A percentile compares a stretch with the other conserved stretches of the same genome.
Conservation (phyloP, 2,329 filamentous ascomycete species). For the Plectosphaerella cucumerina region DNA sequence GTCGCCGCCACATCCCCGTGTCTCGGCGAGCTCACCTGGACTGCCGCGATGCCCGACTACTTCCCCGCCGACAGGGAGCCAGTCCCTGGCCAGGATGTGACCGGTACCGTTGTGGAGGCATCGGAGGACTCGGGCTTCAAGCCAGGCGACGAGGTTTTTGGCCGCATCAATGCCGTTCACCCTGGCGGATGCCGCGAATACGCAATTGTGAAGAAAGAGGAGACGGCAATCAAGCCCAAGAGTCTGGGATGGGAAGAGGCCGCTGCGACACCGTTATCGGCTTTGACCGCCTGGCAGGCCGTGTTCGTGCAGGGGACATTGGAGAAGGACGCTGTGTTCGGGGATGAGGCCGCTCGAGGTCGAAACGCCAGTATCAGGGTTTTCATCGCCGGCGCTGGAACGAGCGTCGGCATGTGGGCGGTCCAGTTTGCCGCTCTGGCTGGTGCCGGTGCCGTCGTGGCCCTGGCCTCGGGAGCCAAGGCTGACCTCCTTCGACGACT, state of each 20-base stretch:
- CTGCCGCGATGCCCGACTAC: constrained; percentile 13
- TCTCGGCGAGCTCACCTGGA: constrained; percentile 27
- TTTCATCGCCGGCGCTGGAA: constrained; percentile 33
- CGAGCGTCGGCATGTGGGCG: constrained; percentile 34
- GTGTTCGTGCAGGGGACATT: constrained; percentile 28
- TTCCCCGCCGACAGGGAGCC: constrained; percentile 16
- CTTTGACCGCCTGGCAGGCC: constrained; percentile 35
- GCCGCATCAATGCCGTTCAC: constrained; percentile 19
- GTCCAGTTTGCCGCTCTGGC: constrained; percentile 31
- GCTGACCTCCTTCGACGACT: constrained; percentile 21
- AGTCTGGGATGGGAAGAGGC: constrained; percentile 28
- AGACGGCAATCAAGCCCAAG: constrained; percentile 28
- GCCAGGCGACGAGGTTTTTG: constrained; percentile 27
- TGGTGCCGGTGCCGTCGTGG: constrained; percentile 30
- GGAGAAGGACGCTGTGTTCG: constrained; percentile 20
- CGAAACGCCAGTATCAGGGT: constrained; percentile 24
- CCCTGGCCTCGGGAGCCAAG: constrained; percentile 23
- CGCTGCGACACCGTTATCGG: constrained; percentile 31
- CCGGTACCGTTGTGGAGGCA: constrained; percentile 28
- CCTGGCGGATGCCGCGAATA: constrained; percentile 27
- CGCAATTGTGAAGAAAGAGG: constrained; percentile 19
- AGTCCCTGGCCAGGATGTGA: constrained; percentile 30
- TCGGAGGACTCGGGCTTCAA: constrained; percentile 23
- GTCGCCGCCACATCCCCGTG: constrained; percentile 26
- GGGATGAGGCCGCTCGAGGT: constrained; percentile 18